Evolutionary conservation across 116 monocot species (phyloP), one percentile per base, ranked within the genome.

Genomic region (Trichopus zeylanicus): DNA sequence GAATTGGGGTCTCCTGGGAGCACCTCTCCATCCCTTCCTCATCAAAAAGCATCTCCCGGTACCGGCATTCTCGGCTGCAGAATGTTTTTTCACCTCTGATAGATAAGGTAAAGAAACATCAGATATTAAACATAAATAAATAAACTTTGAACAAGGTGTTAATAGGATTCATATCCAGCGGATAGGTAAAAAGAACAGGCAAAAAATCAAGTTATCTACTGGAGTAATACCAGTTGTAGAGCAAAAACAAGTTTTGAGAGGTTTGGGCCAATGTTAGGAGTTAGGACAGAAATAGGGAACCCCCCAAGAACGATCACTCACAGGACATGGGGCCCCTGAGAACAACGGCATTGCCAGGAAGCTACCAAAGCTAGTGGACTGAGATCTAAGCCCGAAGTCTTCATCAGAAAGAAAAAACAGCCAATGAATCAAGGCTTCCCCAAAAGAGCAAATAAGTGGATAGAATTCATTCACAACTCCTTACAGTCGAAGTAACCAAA

Each of bases 1-100:
- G n/a, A 49, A 28, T 33, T 20, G 34, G 28, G 15, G 35, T 30
- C 46, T 72, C 73, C 3, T 27, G 21, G 22, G 24, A 65, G 57
- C 62, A 31, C 25, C 73, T 66, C 20, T 73, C 77, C 49, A 30
- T 55, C 24, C 32, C 65, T 47, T 76, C 76, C 3, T 54, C 69
- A 33, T 75, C 71, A 29, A 68, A 56, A 9, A 67, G 16, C 51
- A 84, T 79, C 72, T 69, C 72, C 49, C 67, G 61, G 66, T 65
- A 38, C 13, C 84, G 75, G 66, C 84, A 84, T 35, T 72, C 75
- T 6, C 57, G 19, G 66, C 79, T 84, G 66, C 78, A 84, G 60
- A 84, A 84, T 7, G 84, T 79, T 35, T 69, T 68, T 64, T 84
- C 84, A 6, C 84, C 84, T 67, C 84, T 79, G 67, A 59, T 57